Base-by-base conservation (phyloP, 202 grass and related monocot genomes). In the Thinopyrum obtusiflorum region DNA sequence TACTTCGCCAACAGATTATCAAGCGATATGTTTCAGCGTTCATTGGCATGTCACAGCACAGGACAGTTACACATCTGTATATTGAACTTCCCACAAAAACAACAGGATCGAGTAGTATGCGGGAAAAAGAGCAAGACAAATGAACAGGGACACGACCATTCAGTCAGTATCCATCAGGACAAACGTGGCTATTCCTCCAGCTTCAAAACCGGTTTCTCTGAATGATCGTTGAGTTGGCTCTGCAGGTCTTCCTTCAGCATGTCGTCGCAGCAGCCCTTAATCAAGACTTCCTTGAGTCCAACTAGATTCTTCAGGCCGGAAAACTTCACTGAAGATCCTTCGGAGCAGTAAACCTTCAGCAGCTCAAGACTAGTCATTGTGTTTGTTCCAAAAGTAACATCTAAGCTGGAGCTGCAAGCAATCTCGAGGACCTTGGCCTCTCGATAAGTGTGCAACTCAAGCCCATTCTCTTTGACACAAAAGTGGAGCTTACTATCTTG, bases 221-320 rank as follows among this genome's bases (percentile, higher is more conserved):
- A 7, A 18, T 65, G 37, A 1, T 15, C 0, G 5, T 0, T 0
- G 1, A 85, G 44, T 21, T 10, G 61, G 6, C 0, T 21, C 73
- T 60, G 3, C 83, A 78, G 13, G 0, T 42, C 3, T 68, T 21
- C 1, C 11, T 15, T 68, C 9, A 68, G 6, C 1, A 0, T 12
- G 4, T 53, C 10, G 33, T 28, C 23, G 42, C 20, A 12, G 29
- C 9, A 67, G 4, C 83, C 62, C 12, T n/a, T 68, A 1, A 78
- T 1, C 8, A 2, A 23, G 31, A 77, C 9, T 68, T 23, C 73
- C 63, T 69, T 78, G 32, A 85, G 73, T 42, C 2, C 7, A 29
- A 5, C 0, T 9, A 78, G 49, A 2, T 12, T 2, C 0, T n/a
- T 0, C 15, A 85, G 73, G 24, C 44, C 73, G 0, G 33, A 20